Evolutionary conservation across 1,284 basidiomycete genomes (phyloP), one percentile per base, ranked within the genome.

Genomic region (Schizopora paradoxa): DNA sequence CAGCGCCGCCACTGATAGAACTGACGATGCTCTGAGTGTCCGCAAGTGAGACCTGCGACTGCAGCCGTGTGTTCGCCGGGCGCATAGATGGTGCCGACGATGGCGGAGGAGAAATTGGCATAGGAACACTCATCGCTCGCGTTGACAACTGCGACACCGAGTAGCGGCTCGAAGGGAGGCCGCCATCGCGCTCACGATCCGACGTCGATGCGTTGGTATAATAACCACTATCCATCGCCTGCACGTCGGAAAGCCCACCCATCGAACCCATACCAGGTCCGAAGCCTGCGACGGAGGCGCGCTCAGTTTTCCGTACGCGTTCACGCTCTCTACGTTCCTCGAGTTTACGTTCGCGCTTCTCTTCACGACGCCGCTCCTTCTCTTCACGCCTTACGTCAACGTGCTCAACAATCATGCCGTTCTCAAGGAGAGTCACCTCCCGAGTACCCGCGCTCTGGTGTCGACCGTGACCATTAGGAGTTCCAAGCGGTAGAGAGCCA

Each of bases 381-480:
- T 87, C 87, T 62, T 90, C 89, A 53, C 73, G 79, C 34, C 80
- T 77, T n/a, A 91, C 77, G 62, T 91, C 77, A 35, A 91, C 83
- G 48, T 86, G 83, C 56, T 92, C 88, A 6, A 91, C 81, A 39
- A 90, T 85, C 74, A 91, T 81, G 6, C 87, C 88, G 56, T 87
- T 91, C 60, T 90, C 83, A 11, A 92, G 72, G 8, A 91, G 66
- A 0, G 86, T 89, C 3, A 87, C 73, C 45, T 91, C 84, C 14
- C 86, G 78, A 36, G 51, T 49, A n/a, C 51, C 48, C 13, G 37
- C 18, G 18, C 31, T 52, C 21, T 51, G 54, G 26, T 47, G 34
- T 18, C 43, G 33, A 18, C 32, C 27, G 11, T 40, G 32, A 18
- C 29, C 41, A 43, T 33, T 14, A 40, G 41, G 41, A 45, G 23